Base-by-base conservation (phyloP, 2,329 filamentous ascomycete species). In the Myrmaecium sp. region DNA sequence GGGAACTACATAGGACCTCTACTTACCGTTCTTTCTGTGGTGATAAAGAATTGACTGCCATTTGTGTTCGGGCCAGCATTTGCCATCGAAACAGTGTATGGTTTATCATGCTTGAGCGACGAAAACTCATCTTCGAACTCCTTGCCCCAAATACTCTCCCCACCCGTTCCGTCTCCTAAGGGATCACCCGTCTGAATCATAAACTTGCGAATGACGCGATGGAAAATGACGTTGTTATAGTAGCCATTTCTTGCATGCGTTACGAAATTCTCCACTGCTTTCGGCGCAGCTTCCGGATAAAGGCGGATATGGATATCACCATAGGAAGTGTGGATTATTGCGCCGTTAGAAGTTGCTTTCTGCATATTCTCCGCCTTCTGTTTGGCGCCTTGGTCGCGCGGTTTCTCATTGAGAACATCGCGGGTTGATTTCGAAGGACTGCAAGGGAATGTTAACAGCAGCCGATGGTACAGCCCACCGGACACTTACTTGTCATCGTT, bases 191-290 rank as follows among this genome's bases (percentile, higher is more conserved):
- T 70, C 36, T 62, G 82, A 33, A 98, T 93, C 91, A 98, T 98
- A 57, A 98, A 98, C 46, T 94, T 94, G 33, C 79, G 73, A 40
- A 98, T 98, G 5, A 98, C 78, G 17, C 89, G 76, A 53, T 98
- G 89, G 63, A 98, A 98, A 40, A 94, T 86, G 17, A 86, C 84
- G 53, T 81, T 81, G 58, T 98, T 95, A 60, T 98, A 98, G 52
- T 98, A 98, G 1, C 81, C 82, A 31, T 74, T 76, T 42, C 75
- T 77, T 3, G 82, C 70, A 43, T 95, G 89, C 0, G 82, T 91
- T 29, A 91, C 80, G 48, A 98, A 98, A 52, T 98, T 98, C 55
- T 98, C 89, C 3, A 98, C 86, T 0, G 91, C 74, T 49, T 86
- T 91, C 17, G 91, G 89, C 6, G 89, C 86, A 3, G 81, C 81